These are phyloP conservation scores for Prototheca cutis DNA, from an alignment of 163 green algal species.

Conservation along the genomic window DNA sequence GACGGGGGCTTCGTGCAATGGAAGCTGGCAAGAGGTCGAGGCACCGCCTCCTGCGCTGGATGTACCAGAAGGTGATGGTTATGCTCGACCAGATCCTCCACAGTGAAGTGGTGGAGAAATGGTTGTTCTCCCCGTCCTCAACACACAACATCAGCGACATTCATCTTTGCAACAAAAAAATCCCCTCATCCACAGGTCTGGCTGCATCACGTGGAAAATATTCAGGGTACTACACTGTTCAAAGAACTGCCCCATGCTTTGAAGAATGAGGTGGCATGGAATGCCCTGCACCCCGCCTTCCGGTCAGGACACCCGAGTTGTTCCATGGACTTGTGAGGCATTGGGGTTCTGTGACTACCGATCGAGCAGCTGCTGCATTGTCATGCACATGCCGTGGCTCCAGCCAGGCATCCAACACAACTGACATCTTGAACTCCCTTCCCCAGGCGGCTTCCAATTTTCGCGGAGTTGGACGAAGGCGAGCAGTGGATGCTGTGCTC, in stretches of 20 bases:
- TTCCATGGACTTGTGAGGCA: background rate
- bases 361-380: background rate
- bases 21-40: too few relatives aligned
- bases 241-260: conserved; percentile 14
- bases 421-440: background rate
- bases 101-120: too few relatives aligned
- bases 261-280: conserved; percentile 19
- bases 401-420: background rate
- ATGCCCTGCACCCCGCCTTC: conserved; percentile 4
- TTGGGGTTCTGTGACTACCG: background rate
- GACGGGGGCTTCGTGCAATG: too few relatives aligned
- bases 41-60: too few relatives aligned
- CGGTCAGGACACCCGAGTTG: background rate
- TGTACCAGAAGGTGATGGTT: too few relatives aligned
- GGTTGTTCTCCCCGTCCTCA: too few relatives aligned
- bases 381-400: background rate
- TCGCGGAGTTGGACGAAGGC: background rate
- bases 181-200: conserved; percentile 9
- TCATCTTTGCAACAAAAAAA: too few relatives aligned
- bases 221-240: conserved; percentile 15
- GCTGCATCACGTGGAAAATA: conserved; percentile 11
- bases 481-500: background rate
- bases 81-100: too few relatives aligned
- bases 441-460: background rate
- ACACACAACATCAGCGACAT: too few relatives aligned